phyloP scores from a whole-genome alignment of 1,284 basidiomycete genomes.

The Lentinula novae-zelandiae region DNA sequence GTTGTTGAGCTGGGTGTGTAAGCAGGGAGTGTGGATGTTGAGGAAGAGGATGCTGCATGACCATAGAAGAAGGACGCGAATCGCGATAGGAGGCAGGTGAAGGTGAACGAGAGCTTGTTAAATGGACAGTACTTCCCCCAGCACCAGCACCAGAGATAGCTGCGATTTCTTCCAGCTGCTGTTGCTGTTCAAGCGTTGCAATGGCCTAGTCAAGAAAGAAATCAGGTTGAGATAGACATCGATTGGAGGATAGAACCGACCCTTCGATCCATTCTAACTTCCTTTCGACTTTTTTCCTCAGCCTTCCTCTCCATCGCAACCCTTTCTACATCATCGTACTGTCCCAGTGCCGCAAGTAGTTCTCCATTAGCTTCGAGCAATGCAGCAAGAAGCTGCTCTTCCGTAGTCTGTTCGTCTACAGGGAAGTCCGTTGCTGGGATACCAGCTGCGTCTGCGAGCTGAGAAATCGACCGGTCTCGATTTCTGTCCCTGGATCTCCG shows the following conservation, averaged over 20 bases:
- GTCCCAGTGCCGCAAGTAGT: constrained; percentile 42
- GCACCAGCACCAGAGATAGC: background rate
- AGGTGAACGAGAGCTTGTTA: background rate
- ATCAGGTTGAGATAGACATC: background rate
- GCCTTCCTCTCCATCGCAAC: constrained; percentile 60
- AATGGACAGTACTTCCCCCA: background rate
- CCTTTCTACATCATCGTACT: constrained; percentile 65
- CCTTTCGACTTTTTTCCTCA: constrained; percentile 58
- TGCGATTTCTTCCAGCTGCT: background rate
- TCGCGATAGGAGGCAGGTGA: background rate
- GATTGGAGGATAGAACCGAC: constrained; percentile 31
- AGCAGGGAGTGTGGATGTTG: background rate
- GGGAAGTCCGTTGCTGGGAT: background rate
- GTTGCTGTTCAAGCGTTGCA: constrained; percentile 20
- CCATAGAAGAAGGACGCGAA: constrained; percentile 3
- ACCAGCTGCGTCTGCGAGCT: background rate
- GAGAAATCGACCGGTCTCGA: background rate
- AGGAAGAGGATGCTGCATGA: constrained; percentile 2
- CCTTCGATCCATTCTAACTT: constrained; percentile 51
- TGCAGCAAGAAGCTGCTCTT: constrained; percentile 45
- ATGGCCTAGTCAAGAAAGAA: constrained; percentile 23
- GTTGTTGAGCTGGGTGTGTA: background rate
- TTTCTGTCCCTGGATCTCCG: background rate
- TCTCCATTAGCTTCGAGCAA: constrained; percentile 50
- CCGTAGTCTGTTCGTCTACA: constrained; percentile 31